Evolutionary conservation across 768 basidiomycete species (phyloP).

Genomic region (Suillus tomentosus): DNA sequence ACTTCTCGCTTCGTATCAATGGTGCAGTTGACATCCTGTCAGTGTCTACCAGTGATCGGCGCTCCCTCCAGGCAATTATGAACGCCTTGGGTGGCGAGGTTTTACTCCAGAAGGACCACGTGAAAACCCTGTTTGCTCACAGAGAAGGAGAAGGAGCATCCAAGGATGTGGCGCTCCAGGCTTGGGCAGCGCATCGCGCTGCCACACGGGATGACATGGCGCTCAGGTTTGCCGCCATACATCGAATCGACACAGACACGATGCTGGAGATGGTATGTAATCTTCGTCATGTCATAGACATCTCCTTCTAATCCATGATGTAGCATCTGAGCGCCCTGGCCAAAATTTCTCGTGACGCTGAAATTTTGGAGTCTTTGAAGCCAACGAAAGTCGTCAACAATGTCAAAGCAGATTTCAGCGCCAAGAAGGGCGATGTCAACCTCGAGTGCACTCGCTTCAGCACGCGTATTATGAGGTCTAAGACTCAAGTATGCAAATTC

Average conservation of each 20-base stretch:
- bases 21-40: constrained; percentile 47
- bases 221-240: constrained; percentile 17
- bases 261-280: constrained; percentile 33
- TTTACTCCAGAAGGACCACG: constrained; percentile 29
- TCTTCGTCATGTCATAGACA: neutral
- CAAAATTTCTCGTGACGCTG: constrained; percentile 46
- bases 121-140: constrained; percentile 33
- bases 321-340: constrained; percentile 48
- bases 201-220: constrained; percentile 28
- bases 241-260: constrained; percentile 27
- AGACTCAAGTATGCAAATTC: neutral
- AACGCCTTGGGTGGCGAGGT: constrained; percentile 40
- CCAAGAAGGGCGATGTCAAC: constrained; percentile 33
- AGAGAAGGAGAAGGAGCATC: constrained; percentile 22
- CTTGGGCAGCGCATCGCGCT: constrained; percentile 48
- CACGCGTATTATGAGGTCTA: constrained; percentile 38
- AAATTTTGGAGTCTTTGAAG: constrained; percentile 50
- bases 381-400: constrained; percentile 47
- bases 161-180: constrained; percentile 37
- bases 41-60: constrained; percentile 23
- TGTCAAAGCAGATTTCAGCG: constrained; percentile 31
- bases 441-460: constrained; percentile 45
- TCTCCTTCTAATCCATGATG: constrained; percentile 4
- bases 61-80: constrained; percentile 38
- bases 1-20: constrained; percentile 37